Evolutionary conservation across 2,329 filamentous ascomycete genomes (phyloP).

Genomic region (Colletotrichum melonis): DNA sequence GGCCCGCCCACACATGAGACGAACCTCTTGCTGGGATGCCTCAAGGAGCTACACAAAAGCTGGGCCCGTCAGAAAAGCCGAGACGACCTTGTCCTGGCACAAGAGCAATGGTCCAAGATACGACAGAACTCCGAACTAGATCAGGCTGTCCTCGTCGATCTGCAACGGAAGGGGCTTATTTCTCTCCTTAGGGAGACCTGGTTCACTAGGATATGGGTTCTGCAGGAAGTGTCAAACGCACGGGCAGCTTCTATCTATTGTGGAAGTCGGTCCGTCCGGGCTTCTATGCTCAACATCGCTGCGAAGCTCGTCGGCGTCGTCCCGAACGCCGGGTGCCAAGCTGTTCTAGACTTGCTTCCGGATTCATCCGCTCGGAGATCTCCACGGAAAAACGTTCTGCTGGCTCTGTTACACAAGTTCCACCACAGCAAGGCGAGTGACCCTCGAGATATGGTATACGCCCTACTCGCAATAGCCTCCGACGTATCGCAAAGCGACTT

Average conservation of each 20-base stretch:
- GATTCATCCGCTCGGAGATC: background rate
- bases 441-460: constrained; percentile 1
- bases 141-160: background rate
- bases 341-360: constrained; percentile 2
- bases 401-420: background rate
- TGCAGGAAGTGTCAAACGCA: constrained; percentile 7
- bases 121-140: background rate
- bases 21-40: background rate
- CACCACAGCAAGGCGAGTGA: background rate
- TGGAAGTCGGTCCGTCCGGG: background rate
- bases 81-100: background rate
- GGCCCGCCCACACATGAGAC: background rate
- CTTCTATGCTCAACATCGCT: background rate
- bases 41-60: background rate
- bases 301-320: background rate
- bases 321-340: background rate
- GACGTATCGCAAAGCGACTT: background rate
- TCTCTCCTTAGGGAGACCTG: background rate
- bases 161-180: background rate
- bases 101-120: background rate
- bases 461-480: background rate
- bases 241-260: background rate
- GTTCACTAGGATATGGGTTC: constrained; percentile 17
- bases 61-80: background rate
- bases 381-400: background rate